Conservation (phyloP, 1,139 yeast genomes). For the Yamadazyma diospyri region DNA sequence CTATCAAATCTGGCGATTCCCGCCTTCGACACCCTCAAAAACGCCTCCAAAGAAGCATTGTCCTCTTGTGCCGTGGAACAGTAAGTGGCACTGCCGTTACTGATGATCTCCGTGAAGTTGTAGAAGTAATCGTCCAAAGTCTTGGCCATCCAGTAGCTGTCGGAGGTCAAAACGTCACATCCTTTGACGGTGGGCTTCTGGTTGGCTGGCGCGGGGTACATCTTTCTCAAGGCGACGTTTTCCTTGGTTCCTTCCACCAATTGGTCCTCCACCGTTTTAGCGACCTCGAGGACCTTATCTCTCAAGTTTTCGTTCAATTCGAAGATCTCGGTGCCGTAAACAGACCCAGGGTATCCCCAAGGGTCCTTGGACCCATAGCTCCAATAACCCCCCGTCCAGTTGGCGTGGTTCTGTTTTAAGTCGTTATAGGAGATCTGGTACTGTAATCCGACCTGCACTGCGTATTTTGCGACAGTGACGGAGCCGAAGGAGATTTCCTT, state of each 20-base stretch:
- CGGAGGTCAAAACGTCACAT: slow-evolving; percentile 62
- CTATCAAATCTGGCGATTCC: slow-evolving; percentile 58
- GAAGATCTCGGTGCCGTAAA: slow-evolving; percentile 65
- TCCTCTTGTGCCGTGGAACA: slow-evolving; percentile 70
- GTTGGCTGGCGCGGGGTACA: slow-evolving; percentile 50
- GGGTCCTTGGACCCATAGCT: slow-evolving; percentile 53
- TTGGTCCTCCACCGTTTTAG: slow-evolving; percentile 30
- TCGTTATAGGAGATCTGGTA: slow-evolving; percentile 49
- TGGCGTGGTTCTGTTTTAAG: slow-evolving; percentile 45
- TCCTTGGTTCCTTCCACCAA: slow-evolving; percentile 45
- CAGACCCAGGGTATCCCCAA: slow-evolving; percentile 49
- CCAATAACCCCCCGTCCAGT: slow-evolving; percentile 63
- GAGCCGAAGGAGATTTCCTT: slow-evolving; percentile 46
- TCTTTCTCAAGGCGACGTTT: slow-evolving; percentile 44
- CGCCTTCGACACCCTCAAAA: slow-evolving; percentile 50
- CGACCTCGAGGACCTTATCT: slow-evolving; percentile 55
- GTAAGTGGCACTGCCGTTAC: slow-evolving; percentile 59
- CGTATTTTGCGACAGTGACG: slow-evolving; percentile 59
- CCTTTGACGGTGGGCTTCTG: slow-evolving; percentile 45
- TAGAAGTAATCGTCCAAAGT: slow-evolving; percentile 49
- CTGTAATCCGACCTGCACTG: slow-evolving; percentile 61
- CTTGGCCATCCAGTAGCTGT: slow-evolving; percentile 57
- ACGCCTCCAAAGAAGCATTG: slow-evolving; percentile 61
- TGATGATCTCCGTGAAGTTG: slow-evolving; percentile 45
- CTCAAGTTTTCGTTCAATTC: slow-evolving; percentile 59